Percentiles rank a stretch among this genome's conserved stretches.
These are phyloP conservation scores for Pseudogymnoascus sp. DNA, from an alignment of 2,329 filamentous ascomycete species.

Conservation along the genomic window DNA sequence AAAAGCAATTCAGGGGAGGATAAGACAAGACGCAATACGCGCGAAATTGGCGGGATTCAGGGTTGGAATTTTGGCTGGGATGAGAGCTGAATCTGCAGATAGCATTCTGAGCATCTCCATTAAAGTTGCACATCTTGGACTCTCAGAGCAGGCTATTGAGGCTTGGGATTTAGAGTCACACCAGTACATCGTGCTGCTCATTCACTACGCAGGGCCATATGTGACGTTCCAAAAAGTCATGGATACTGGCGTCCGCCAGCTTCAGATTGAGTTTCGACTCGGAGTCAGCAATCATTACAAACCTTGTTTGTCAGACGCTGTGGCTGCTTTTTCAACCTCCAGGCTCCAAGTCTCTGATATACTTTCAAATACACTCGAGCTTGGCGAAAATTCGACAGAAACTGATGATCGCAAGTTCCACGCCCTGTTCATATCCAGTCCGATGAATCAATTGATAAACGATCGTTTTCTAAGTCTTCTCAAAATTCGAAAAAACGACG, in stretches of 20 bases:
- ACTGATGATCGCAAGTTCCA: conserved; percentile 33
- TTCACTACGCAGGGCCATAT: conserved; percentile 59
- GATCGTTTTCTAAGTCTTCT: conserved; percentile 56
- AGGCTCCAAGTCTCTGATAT: neutral
- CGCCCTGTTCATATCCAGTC: conserved; percentile 62
- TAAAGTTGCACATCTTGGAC: conserved; percentile 59
- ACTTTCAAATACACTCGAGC: conserved; percentile 9
- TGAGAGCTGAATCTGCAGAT: conserved; percentile 34
- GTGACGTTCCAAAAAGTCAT: conserved; percentile 48
- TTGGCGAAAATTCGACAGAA: conserved; percentile 21
- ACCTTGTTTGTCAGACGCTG: conserved; percentile 44
- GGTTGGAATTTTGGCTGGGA: conserved; percentile 52
- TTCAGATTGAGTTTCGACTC: conserved; percentile 53
- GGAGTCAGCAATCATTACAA: conserved; percentile 68
- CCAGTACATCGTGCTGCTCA: conserved; percentile 68
- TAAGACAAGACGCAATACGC: conserved; percentile 35
- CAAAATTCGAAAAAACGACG: conserved; percentile 45
- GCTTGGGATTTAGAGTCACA: conserved; percentile 64
- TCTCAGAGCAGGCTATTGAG: conserved; percentile 66
- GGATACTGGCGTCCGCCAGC: conserved; percentile 30
- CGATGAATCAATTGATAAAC: conserved; percentile 62
- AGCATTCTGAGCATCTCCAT: conserved; percentile 60
- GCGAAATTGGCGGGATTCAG: conserved; percentile 62
- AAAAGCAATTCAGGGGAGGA: conserved; percentile 16
- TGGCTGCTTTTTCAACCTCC: conserved; percentile 29